A percentile compares a stretch with the other conserved stretches of the same genome.
Evolutionary conservation across 768 basidiomycete genomes (phyloP).

Genomic region (Pisolithus tinctorius): DNA sequence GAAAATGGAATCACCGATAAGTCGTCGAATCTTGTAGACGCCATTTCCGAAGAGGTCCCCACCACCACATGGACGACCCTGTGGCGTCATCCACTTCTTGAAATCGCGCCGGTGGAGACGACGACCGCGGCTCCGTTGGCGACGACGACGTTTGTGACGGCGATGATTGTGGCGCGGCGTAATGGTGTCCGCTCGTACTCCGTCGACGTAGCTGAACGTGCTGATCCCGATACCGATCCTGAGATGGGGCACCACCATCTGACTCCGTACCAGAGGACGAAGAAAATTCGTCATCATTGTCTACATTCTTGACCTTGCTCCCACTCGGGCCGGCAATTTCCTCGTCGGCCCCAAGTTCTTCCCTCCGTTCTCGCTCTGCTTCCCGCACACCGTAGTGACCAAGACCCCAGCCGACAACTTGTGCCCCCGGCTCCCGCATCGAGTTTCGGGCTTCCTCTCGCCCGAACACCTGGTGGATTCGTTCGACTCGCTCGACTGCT

Average conservation of each 20-base stretch:
- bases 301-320: conserved; percentile 14
- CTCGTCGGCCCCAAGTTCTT: conserved; percentile 4
- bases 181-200: not conserved
- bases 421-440: conserved; percentile 20
- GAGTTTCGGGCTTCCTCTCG: conserved; percentile 21
- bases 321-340: not conserved
- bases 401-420: conserved; percentile 59
- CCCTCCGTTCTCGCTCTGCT: conserved; percentile 25
- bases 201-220: too few species aligned
- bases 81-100: conserved; percentile 2
- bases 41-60: conserved; percentile 73
- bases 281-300: conserved; percentile 13
- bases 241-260: too few species aligned
- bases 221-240: too few species aligned
- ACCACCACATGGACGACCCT: conserved; percentile 62
- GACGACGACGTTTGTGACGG: conserved; percentile 6
- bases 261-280: too few species aligned
- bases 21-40: conserved; percentile 70
- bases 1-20: conserved; percentile 33
- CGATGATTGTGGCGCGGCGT: not conserved
- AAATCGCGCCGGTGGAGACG: not conserved
- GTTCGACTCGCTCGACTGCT: conserved; percentile 59
- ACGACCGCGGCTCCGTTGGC: conserved; percentile 6
- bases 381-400: conserved; percentile 55
- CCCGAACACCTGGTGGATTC: conserved; percentile 57